These are phyloP conservation scores for Thinopyrum obtusiflorum DNA, from an alignment of 202 grass and related monocot genomes.

Conservation along the genomic window DNA sequence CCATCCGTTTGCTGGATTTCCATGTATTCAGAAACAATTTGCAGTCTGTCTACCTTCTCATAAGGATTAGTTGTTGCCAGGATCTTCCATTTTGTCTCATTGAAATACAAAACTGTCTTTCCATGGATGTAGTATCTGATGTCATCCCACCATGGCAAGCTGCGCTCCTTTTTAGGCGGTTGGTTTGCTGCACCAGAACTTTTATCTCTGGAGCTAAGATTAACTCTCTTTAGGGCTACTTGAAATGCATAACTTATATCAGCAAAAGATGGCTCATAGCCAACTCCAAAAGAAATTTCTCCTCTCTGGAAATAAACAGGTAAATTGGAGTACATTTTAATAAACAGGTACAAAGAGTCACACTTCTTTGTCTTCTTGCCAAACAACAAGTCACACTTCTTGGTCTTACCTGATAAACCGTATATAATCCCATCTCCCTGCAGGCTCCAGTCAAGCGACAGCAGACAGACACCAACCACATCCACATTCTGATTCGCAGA, in stretches of 20 bases:
- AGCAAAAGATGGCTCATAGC: slow-evolving; percentile 93
- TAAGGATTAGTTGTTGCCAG: slow-evolving; percentile 91
- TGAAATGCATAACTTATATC: slow-evolving; percentile 98
- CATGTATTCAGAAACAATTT: slow-evolving; percentile 91
- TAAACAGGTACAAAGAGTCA: too few relatives aligned
- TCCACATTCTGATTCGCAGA: too few relatives aligned
- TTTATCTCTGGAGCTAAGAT: slow-evolving; percentile 71
- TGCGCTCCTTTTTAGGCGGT: slow-evolving; percentile 81
- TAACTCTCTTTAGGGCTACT: slow-evolving; percentile 79
- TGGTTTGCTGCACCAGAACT: slow-evolving; percentile 41
- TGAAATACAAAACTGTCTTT: slow-evolving; percentile 79
- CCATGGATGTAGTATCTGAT: slow-evolving; percentile 97
- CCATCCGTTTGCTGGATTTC: slow-evolving; percentile 97
- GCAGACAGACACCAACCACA: too few relatives aligned
- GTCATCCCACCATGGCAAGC: slow-evolving; percentile 99
- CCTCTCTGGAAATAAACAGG: slow-evolving; percentile 94
- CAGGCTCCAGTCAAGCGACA: too few relatives aligned
- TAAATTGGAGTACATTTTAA: slow-evolving; percentile 94
- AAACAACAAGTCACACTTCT: too few relatives aligned
- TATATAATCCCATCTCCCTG: too few relatives aligned
- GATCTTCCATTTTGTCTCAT: slow-evolving; percentile 85
- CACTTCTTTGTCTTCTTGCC: too few relatives aligned
- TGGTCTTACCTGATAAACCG: too few relatives aligned
- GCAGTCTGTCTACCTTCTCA: slow-evolving; percentile 76
- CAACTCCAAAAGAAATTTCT: slow-evolving; percentile 97